Conservation (phyloP, 129 eudicot genomes). For the Arctium minus region DNA sequence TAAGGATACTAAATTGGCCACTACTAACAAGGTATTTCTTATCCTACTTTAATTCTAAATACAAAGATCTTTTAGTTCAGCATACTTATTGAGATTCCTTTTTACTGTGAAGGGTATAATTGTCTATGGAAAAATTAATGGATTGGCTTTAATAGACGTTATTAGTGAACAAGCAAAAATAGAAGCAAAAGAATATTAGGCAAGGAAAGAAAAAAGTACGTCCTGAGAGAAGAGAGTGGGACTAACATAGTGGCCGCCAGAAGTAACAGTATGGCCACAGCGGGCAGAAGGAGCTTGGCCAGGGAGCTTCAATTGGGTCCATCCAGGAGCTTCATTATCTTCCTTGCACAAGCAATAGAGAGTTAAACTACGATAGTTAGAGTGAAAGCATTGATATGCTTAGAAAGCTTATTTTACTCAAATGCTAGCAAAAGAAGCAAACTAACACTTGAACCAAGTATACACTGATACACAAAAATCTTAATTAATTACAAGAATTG, state of each 20-base stretch:
- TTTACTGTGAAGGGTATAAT: background rate
- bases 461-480: background rate
- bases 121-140: background rate
- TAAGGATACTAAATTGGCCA: too few relatives aligned
- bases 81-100: background rate
- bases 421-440: background rate
- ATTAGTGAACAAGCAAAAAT: background rate
- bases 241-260: conserved; percentile 87
- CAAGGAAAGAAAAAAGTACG: background rate
- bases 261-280: conserved; percentile 93
- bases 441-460: background rate
- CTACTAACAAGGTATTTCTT: too few relatives aligned
- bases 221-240: background rate
- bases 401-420: background rate
- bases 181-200: background rate
- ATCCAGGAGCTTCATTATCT: conserved; percentile 98
- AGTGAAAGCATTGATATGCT: background rate
- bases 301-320: conserved; percentile 98
- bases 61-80: background rate
- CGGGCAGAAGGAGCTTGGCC: conserved; percentile 97
- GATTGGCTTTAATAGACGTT: background rate
- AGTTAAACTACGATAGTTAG: background rate
- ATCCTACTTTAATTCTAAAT: too few relatives aligned
- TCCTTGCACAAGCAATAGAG: conserved; percentile 63
- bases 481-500: background rate